These are phyloP conservation scores for Mikania micrantha DNA, from an alignment of 129 eudicot genomes.

Conservation along the genomic window DNA sequence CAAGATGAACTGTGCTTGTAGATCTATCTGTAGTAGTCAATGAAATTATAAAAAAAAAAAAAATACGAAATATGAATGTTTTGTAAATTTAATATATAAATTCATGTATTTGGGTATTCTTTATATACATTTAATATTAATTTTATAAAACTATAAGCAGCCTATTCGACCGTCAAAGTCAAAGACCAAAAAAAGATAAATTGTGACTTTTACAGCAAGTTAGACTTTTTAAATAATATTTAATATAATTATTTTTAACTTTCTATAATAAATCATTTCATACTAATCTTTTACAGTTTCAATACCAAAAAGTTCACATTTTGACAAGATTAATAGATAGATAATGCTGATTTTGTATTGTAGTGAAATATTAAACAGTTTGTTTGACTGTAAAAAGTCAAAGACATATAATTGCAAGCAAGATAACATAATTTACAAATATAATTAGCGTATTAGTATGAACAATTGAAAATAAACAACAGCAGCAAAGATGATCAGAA, in stretches of 20 bases:
- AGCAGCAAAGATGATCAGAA: neutral
- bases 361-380: neutral
- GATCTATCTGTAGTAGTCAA: conserved; percentile 2
- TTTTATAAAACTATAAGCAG: neutral
- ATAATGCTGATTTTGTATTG: neutral
- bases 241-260: neutral
- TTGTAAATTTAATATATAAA: neutral
- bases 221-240: neutral
- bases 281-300: neutral
- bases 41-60: no score
- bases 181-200: neutral
- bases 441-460: conserved; percentile 12
- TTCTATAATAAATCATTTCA: neutral
- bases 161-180: conserved; percentile 4
- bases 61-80: no score
- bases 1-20: conserved; percentile 9
- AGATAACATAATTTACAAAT: conserved; percentile 15
- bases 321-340: neutral
- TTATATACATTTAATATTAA: neutral
- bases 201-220: conserved; percentile 6
- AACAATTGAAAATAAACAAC: conserved; percentile 17
- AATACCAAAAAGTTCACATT: neutral
- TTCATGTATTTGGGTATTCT: neutral
- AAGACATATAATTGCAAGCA: neutral
- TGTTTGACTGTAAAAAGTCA: neutral